Evolutionary conservation across 176 grass and related monocot species (phyloP).

Genomic region (Eleusine indica): DNA sequence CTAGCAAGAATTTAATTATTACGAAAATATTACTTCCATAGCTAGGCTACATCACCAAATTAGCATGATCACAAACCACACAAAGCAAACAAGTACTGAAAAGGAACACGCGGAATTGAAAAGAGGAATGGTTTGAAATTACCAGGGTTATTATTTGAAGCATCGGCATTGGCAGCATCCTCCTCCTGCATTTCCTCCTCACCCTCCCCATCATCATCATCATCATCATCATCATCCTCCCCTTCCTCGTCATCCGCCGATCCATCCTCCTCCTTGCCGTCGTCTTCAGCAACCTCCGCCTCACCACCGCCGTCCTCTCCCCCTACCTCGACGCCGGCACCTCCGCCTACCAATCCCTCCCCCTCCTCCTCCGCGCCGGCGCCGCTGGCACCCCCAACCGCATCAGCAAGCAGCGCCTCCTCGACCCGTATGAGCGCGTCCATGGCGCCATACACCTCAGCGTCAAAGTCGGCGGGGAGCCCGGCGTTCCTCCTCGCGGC

Average conservation of each 20-base stretch:
- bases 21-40: neutral
- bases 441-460: constrained; percentile 69
- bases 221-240: neutral
- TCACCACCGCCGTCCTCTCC: neutral
- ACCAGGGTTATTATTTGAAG: constrained; percentile 30
- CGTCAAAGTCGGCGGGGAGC: constrained; percentile 57
- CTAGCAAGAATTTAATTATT: neutral
- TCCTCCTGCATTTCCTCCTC: constrained; percentile 23
- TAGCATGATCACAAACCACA: neutral
- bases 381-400: neutral
- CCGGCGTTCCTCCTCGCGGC: constrained; percentile 55
- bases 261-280: constrained; percentile 15
- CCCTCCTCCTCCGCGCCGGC: constrained; percentile 21
- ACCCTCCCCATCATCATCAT: neutral
- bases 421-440: constrained; percentile 72
- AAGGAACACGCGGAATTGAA: neutral
- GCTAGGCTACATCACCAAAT: neutral
- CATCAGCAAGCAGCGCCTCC: constrained; percentile 51
- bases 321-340: neutral
- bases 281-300: neutral
- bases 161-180: constrained; percentile 38
- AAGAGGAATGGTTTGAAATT: neutral
- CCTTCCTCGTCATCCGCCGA: neutral
- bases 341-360: constrained; percentile 16
- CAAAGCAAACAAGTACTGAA: neutral